A percentile compares a stretch with the other conserved stretches of the same genome.
phyloP scores from a whole-genome alignment of 2,329 filamentous ascomycete species.

The Talaromyces sp. region DNA sequence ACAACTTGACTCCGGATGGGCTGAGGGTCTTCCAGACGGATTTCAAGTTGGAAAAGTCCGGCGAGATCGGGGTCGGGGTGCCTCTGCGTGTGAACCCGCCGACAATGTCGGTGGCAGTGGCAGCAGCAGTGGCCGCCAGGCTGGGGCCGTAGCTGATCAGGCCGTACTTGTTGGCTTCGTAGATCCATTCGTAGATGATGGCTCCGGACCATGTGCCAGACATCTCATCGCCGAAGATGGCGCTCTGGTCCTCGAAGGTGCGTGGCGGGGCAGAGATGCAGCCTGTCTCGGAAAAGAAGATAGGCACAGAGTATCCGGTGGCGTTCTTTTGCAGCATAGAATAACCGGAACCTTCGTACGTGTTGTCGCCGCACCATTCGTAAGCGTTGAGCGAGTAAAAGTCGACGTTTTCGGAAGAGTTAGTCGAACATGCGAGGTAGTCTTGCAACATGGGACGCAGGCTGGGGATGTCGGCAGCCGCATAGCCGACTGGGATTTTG shows the following conservation, averaged over 20 bases:
- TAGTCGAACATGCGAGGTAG: constrained; percentile 73
- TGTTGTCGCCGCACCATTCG: constrained; percentile 62
- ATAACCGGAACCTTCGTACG: constrained; percentile 64
- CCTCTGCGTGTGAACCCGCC: constrained; percentile 68
- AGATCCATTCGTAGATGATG: constrained; percentile 86
- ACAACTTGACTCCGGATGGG: constrained; percentile 62
- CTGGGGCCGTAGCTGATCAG: constrained; percentile 67
- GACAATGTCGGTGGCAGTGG: constrained; percentile 50
- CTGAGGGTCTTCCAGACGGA: constrained; percentile 67
- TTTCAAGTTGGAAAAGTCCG: constrained; percentile 75
- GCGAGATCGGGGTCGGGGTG: constrained; percentile 64
- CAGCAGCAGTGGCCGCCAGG: constrained; percentile 34
- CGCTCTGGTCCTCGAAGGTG: constrained; percentile 58
- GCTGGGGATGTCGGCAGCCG: constrained; percentile 74
- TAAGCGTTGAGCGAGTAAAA: constrained; percentile 86
- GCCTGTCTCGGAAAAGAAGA: constrained; percentile 86
- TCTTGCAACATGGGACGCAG: constrained; percentile 61
- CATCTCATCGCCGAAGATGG: constrained; percentile 74
- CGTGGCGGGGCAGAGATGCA: constrained; percentile 56
- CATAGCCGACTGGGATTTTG: constrained; percentile 79
- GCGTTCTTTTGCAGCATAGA: constrained; percentile 61
- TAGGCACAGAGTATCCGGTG: constrained; percentile 69
- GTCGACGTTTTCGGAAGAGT: constrained; percentile 63
- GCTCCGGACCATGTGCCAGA: constrained; percentile 64
- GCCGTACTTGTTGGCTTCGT: constrained; percentile 78